These are phyloP conservation scores for Cladosporium oxysporum DNA, from an alignment of 2,329 filamentous ascomycete genomes.

Conservation along the genomic window DNA sequence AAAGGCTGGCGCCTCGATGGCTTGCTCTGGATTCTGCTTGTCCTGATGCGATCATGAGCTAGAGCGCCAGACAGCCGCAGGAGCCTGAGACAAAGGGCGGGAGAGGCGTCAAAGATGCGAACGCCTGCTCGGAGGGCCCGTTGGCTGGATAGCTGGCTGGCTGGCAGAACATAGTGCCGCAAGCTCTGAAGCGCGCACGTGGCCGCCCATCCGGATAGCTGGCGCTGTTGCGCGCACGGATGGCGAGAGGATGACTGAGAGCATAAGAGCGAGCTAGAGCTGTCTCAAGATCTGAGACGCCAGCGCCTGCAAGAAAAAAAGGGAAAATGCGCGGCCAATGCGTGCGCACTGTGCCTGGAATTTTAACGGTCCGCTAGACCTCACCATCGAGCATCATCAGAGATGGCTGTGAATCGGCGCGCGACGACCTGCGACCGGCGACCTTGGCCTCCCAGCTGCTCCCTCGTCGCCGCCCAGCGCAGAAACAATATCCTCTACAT, in stretches of 20 bases:
- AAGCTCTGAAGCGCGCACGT: slow-evolving; percentile 14
- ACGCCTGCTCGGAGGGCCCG: slow-evolving; percentile 17
- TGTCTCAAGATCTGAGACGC: slow-evolving; percentile 20
- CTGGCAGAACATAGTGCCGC: not conserved
- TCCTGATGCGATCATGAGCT: slow-evolving; percentile 12
- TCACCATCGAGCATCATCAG: not conserved
- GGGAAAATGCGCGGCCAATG: not conserved
- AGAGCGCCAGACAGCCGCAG: not conserved
- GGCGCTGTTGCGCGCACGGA: slow-evolving; percentile 13
- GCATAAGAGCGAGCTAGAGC: not conserved
- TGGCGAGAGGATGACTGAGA: not conserved
- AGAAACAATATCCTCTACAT: not conserved
- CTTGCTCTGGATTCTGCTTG: not conserved
- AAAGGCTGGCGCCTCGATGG: slow-evolving; percentile 18
- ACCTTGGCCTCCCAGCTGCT: not conserved
- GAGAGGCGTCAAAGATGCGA: slow-evolving; percentile 17
- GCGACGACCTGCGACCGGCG: not conserved
- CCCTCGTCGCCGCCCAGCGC: not conserved
- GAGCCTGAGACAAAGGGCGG: slow-evolving; percentile 19
- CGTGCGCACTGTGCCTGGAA: slow-evolving; percentile 2
- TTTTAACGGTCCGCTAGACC: not conserved
- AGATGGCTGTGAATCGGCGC: slow-evolving; percentile 5
- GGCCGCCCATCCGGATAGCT: slow-evolving; percentile 6
- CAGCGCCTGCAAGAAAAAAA: slow-evolving; percentile 12
- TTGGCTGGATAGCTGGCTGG: slow-evolving; percentile 10